Evolutionary conservation across 345 rosid species (phyloP).

Genomic region (Reutealis trisperma): DNA sequence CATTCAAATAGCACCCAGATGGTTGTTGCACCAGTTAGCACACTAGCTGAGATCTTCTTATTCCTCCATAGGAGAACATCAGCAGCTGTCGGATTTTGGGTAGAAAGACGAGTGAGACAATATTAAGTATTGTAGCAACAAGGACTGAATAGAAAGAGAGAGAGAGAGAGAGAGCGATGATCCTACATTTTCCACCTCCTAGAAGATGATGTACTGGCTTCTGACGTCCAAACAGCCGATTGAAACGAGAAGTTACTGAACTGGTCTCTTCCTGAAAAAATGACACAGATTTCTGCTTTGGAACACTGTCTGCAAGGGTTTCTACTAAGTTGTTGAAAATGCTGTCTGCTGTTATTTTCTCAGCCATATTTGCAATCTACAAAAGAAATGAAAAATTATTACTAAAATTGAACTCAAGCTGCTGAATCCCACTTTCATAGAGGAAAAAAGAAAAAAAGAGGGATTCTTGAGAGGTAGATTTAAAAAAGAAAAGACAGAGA

Average conservation of each 20-base stretch:
- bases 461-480: not conserved
- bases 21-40: conserved; percentile 67
- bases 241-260: conserved; percentile 55
- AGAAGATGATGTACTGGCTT: conserved; percentile 68
- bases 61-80: conserved; percentile 97
- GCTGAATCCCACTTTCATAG: too few relatives aligned
- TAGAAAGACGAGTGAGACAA: conserved; percentile 10
- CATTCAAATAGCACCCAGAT: conserved; percentile 92
- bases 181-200: conserved; percentile 91
- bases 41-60: conserved; percentile 85
- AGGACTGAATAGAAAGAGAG: not conserved
- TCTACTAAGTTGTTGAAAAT: conserved; percentile 59
- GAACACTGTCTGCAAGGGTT: conserved; percentile 55
- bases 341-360: conserved; percentile 63
- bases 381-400: conserved; percentile 1
- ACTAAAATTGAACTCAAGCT: not conserved
- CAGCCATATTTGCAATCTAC: conserved; percentile 60
- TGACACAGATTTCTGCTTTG: conserved; percentile 62
- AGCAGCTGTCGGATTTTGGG: conserved; percentile 65
- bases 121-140: not conserved
- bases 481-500: not conserved
- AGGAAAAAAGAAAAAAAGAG: not conserved
- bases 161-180: not conserved
- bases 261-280: conserved; percentile 60
- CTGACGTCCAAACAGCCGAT: conserved; percentile 79